A percentile compares a stretch with the other conserved stretches of the same genome.
Evolutionary conservation across 2,329 filamentous ascomycete genomes (phyloP).

Genomic region (Xylaria sp.): DNA sequence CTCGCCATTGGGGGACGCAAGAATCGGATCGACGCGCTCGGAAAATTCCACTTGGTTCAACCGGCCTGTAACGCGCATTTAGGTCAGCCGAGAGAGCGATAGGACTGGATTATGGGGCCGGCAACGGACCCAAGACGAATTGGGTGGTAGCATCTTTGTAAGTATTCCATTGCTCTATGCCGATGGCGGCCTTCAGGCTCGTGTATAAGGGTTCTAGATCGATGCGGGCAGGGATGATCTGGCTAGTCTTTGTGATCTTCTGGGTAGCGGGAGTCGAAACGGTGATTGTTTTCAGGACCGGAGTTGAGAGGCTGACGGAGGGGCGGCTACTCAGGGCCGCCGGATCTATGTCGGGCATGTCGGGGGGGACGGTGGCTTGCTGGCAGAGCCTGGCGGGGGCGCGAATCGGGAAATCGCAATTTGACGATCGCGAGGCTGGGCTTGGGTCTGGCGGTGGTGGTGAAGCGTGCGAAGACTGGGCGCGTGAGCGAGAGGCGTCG

Average conservation of each 20-base stretch:
- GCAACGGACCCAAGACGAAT: slow-evolving; percentile 68
- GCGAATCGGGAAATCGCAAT: slow-evolving; percentile 44
- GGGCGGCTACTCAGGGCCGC: slow-evolving; percentile 72
- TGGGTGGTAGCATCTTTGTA: slow-evolving; percentile 73
- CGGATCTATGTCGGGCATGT: slow-evolving; percentile 77
- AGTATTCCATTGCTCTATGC: slow-evolving; percentile 69
- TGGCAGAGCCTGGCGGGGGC: slow-evolving; percentile 37
- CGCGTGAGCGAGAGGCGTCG: slow-evolving; percentile 39
- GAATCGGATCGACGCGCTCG: slow-evolving; percentile 68
- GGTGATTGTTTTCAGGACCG: slow-evolving; percentile 69
- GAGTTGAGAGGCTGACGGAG: slow-evolving; percentile 67
- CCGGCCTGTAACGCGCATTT: slow-evolving; percentile 58
- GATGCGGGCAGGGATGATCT: slow-evolving; percentile 73
- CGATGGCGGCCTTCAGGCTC: slow-evolving; percentile 68
- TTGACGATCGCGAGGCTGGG: slow-evolving; percentile 39
- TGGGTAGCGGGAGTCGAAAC: slow-evolving; percentile 61
- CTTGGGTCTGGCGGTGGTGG: slow-evolving; percentile 1
- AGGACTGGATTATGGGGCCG: neutral
- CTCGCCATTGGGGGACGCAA: slow-evolving; percentile 67
- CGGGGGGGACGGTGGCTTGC: slow-evolving; percentile 39
- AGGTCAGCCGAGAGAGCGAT: slow-evolving; percentile 46
- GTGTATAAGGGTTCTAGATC: slow-evolving; percentile 74
- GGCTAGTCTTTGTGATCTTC: slow-evolving; percentile 69
- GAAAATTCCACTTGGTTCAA: slow-evolving; percentile 72
- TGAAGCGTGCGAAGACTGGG: neutral